Conservation (phyloP, 148 eudicot genomes). For the Camellia sinensis region DNA sequence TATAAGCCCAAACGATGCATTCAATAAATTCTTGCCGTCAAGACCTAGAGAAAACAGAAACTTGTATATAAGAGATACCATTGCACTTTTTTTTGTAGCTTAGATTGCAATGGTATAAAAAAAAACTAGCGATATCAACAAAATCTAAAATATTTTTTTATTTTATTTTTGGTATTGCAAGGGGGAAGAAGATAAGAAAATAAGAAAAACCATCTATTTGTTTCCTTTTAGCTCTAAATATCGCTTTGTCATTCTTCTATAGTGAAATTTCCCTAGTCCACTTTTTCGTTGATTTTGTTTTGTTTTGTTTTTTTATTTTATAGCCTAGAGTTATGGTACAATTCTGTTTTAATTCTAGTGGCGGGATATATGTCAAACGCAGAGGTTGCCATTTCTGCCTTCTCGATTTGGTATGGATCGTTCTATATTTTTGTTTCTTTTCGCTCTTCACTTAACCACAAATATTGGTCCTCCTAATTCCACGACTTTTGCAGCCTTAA, state of each 20-base stretch:
- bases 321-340: constrained; percentile 79
- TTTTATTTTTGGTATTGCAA: neutral
- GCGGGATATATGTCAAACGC: constrained; percentile 73
- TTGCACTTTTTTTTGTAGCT: too few species aligned
- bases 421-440: neutral
- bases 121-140: too few species aligned
- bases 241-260: neutral
- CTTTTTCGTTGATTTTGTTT: neutral
- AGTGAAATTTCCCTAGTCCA: neutral
- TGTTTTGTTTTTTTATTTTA: neutral
- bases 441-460: neutral
- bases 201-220: neutral
- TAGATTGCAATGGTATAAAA: too few species aligned
- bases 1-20: too few species aligned
- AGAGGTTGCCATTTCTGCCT: constrained; percentile 65
- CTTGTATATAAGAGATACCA: too few species aligned
- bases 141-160: too few species aligned
- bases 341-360: constrained; percentile 52
- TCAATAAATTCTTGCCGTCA: too few species aligned
- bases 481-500: constrained; percentile 50
- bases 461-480: neutral
- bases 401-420: constrained; percentile 58
- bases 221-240: neutral
- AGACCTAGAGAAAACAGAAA: too few species aligned
- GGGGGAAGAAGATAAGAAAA: too few species aligned